Conservation (phyloP, 2,329 filamentous ascomycete genomes). For the Alternaria panax region DNA sequence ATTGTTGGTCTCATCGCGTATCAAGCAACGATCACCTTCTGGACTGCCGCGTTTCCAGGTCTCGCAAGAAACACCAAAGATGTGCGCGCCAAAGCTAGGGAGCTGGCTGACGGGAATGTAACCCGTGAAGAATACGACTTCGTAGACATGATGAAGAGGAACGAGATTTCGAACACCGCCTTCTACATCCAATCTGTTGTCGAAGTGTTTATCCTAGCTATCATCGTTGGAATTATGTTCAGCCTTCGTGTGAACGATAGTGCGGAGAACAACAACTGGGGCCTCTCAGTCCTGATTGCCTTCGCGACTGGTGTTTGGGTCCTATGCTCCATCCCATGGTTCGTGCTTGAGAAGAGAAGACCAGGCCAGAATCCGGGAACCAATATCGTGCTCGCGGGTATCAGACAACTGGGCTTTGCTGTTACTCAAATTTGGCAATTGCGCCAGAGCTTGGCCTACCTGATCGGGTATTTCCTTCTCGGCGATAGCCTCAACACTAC, state of each 20-base stretch:
- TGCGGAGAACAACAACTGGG: slow-evolving; percentile 70
- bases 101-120: slow-evolving; percentile 58
- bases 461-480: slow-evolving; percentile 69
- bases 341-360: slow-evolving; percentile 68
- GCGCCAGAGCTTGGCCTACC: slow-evolving; percentile 70
- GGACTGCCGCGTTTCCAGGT: slow-evolving; percentile 69
- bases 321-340: slow-evolving; percentile 70
- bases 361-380: slow-evolving; percentile 64
- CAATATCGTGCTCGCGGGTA: slow-evolving; percentile 63
- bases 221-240: slow-evolving; percentile 56
- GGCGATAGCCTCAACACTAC: slow-evolving; percentile 76
- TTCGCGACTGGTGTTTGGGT: slow-evolving; percentile 72
- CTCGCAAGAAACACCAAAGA: slow-evolving; percentile 63
- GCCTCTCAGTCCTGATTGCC: slow-evolving; percentile 69
- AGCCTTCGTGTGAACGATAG: slow-evolving; percentile 66
- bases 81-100: slow-evolving; percentile 61
- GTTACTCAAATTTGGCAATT: slow-evolving; percentile 67
- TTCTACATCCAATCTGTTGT: slow-evolving; percentile 70
- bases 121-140: slow-evolving; percentile 66
- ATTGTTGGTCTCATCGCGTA: slow-evolving; percentile 72
- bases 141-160: slow-evolving; percentile 61
- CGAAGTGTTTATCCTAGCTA: slow-evolving; percentile 58
- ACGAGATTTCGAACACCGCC: slow-evolving; percentile 67
- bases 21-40: slow-evolving; percentile 72
- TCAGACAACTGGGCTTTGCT: slow-evolving; percentile 67